Percentiles rank a stretch among this genome's conserved stretches.
phyloP scores from a whole-genome alignment of 177 flowering plant species.

The Telopea speciosissima region DNA sequence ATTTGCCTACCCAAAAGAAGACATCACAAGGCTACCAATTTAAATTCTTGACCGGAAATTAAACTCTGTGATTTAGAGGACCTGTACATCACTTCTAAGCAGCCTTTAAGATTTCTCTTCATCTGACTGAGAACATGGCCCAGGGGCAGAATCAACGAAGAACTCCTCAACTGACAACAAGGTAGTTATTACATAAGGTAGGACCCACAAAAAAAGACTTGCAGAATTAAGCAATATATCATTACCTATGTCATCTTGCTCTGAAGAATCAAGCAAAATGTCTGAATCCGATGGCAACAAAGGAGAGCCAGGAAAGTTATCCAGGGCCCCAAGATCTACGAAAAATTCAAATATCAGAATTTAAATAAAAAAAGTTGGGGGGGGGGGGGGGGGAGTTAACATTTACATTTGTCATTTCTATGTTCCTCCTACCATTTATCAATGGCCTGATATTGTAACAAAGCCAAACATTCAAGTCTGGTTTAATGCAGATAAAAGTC shows the following conservation, averaged over 20 bases:
- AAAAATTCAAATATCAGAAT: slow-evolving; percentile 2
- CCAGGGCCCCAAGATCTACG: slow-evolving; percentile 84
- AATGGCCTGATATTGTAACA: no score
- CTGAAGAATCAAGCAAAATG: slow-evolving; percentile 83
- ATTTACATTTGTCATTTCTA: background rate
- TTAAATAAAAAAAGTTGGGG: background rate
- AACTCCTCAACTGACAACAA: slow-evolving; percentile 55
- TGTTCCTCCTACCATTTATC: no score
- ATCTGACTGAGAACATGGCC: slow-evolving; percentile 53
- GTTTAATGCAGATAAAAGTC: background rate
- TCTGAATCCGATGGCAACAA: slow-evolving; percentile 89
- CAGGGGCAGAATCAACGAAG: slow-evolving; percentile 62
- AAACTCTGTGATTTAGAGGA: background rate
- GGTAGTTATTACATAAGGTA: background rate
- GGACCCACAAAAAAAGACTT: no score
- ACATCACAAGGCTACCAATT: no score
- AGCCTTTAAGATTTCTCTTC: slow-evolving; percentile 43
- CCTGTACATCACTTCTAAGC: background rate
- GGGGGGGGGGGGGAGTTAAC: background rate
- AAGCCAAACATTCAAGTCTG: background rate
- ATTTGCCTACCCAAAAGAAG: no score
- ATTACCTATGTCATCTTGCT: slow-evolving; percentile 77
- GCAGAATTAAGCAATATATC: no score
- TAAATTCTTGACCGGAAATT: background rate
- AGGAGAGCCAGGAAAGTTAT: slow-evolving; percentile 78